These are phyloP conservation scores for Eragrostis nindensis DNA, from an alignment of 176 grass and related monocot genomes.

Conservation along the genomic window DNA sequence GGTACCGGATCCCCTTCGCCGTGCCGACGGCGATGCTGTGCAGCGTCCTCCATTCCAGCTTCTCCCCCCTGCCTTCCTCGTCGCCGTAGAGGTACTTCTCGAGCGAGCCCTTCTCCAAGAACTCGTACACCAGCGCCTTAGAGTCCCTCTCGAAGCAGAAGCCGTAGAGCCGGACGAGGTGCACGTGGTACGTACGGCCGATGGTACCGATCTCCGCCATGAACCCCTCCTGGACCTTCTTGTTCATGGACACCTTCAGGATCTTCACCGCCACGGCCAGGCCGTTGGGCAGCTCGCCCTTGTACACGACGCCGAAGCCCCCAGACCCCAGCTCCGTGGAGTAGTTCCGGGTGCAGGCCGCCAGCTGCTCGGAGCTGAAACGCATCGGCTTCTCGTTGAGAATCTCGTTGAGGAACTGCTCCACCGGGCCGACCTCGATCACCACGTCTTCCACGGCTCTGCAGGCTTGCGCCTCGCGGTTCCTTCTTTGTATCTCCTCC, in stretches of 20 bases:
- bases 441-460: conserved; percentile 13
- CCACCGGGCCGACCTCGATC: conserved; percentile 58
- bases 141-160: conserved; percentile 72
- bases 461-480: not conserved
- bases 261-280: conserved; percentile 66
- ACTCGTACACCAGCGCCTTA: conserved; percentile 81
- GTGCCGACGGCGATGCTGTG: conserved; percentile 61
- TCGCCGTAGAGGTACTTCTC: conserved; percentile 63
- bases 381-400: conserved; percentile 64
- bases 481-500: not conserved
- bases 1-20: conserved; percentile 69
- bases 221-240: conserved; percentile 60
- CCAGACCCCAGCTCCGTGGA: conserved; percentile 55
- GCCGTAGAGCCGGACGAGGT: conserved; percentile 79
- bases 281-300: conserved; percentile 51
- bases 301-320: conserved; percentile 73
- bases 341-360: conserved; percentile 46
- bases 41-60: conserved; percentile 57
- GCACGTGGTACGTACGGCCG: conserved; percentile 71
- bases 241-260: conserved; percentile 48
- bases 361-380: conserved; percentile 56
- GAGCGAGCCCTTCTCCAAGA: conserved; percentile 69
- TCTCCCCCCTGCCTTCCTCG: not conserved
- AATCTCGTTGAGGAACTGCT: conserved; percentile 59
- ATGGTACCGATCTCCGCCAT: conserved; percentile 78